Conservation (phyloP, 768 basidiomycete genomes). For the Podaxis pistillaris region DNA sequence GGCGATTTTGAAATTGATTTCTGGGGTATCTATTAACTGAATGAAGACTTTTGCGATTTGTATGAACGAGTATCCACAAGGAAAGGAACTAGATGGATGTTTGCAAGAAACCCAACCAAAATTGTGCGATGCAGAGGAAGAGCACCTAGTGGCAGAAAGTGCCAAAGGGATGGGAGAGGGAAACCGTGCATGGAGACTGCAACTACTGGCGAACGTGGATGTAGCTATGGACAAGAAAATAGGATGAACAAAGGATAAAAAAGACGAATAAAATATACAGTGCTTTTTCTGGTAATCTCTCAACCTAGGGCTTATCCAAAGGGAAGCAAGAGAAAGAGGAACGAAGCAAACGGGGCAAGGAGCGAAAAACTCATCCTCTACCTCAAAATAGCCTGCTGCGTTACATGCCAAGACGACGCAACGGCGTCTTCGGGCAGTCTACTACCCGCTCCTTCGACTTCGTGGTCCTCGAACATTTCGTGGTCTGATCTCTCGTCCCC, state of each 20-base stretch:
- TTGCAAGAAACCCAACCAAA: not conserved
- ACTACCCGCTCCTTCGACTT: not conserved
- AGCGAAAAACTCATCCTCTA: not conserved
- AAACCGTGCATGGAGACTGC: not conserved
- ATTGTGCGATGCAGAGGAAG: not conserved
- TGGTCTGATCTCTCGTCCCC: conserved; percentile 68
- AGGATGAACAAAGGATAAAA: not conserved
- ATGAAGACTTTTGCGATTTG: not conserved
- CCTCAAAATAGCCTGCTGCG: not conserved
- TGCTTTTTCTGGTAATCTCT: not conserved
- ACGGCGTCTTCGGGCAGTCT: not conserved
- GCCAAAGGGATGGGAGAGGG: no score
- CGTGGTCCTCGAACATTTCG: conserved; percentile 27
- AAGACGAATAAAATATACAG: not conserved
- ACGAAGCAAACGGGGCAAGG: not conserved
- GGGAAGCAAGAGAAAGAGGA: not conserved
- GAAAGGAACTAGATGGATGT: not conserved
- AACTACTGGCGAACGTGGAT: no score
- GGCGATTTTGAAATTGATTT: not conserved
- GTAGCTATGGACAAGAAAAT: not conserved
- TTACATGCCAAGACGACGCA: conserved; percentile 1
- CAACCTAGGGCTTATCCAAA: not conserved
- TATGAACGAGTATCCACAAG: not conserved
- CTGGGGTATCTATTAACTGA: not conserved
- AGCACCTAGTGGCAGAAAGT: not conserved